Evolutionary conservation across 2,329 filamentous ascomycete species (phyloP).

Genomic region (Xylaria sp.): DNA sequence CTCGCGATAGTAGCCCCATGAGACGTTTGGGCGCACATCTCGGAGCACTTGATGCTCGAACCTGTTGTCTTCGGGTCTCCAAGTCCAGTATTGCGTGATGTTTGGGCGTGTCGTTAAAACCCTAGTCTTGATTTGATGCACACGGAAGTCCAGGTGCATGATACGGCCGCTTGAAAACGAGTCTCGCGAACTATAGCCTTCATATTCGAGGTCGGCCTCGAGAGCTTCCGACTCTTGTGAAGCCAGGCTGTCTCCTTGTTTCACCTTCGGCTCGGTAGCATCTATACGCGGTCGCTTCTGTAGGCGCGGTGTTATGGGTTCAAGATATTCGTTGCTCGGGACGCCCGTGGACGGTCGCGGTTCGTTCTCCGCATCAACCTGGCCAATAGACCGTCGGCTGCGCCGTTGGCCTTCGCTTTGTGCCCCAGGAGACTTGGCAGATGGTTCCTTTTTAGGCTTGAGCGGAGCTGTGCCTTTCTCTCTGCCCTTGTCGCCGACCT

Average conservation of each 20-base stretch:
- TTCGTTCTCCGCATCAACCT: slow-evolving; percentile 47
- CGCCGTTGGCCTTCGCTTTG: slow-evolving; percentile 44
- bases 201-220: slow-evolving; percentile 55
- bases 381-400: slow-evolving; percentile 47
- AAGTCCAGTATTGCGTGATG: slow-evolving; percentile 68
- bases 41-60: slow-evolving; percentile 67
- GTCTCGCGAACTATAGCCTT: slow-evolving; percentile 64
- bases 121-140: slow-evolving; percentile 64
- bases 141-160: slow-evolving; percentile 60
- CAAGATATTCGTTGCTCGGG: slow-evolving; percentile 41
- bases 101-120: slow-evolving; percentile 58
- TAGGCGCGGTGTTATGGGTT: slow-evolving; percentile 46
- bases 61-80: slow-evolving; percentile 53
- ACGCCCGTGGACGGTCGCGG: slow-evolving; percentile 23
- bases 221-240: slow-evolving; percentile 35
- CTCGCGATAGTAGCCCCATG: slow-evolving; percentile 63
- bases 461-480: slow-evolving; percentile 45
- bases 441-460: slow-evolving; percentile 46
- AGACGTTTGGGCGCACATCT: slow-evolving; percentile 54
- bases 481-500: slow-evolving; percentile 55
- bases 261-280: slow-evolving; percentile 6
- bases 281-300: slow-evolving; percentile 50
- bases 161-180: slow-evolving; percentile 60
- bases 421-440: slow-evolving; percentile 24
- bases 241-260: slow-evolving; percentile 13